These are phyloP conservation scores for Gossypium davidsonii DNA, from an alignment of 441 rosid genomes.

Conservation along the genomic window DNA sequence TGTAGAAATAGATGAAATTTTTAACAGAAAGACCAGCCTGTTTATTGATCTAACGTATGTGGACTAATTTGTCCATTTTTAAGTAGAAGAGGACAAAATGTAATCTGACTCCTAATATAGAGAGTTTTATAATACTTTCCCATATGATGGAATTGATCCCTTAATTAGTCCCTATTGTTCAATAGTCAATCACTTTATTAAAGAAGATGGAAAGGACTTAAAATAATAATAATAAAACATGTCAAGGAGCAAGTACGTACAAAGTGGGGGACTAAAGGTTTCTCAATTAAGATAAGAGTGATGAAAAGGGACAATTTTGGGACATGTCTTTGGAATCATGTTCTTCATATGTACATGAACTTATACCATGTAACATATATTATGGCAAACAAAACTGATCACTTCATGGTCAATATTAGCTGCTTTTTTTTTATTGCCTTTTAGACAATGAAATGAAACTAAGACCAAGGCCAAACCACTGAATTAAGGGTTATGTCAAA, in stretches of 20 bases:
- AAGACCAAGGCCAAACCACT: not conserved
- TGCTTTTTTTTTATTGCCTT: not conserved
- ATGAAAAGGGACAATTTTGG: not conserved
- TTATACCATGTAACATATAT: not conserved
- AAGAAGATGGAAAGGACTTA: conserved; percentile 10
- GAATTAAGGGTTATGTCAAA: not conserved
- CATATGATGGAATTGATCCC: conserved; percentile 4
- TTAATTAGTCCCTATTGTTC: not conserved
- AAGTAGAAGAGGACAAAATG: too few species aligned
- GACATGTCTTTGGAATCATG: not conserved
- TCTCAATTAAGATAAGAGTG: not conserved
- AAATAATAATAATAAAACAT: not conserved
- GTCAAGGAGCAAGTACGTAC: not conserved
- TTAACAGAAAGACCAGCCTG: too few species aligned
- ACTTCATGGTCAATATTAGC: not conserved
- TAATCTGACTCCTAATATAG: not conserved
- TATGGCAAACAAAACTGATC: not conserved
- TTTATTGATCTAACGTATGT: too few species aligned
- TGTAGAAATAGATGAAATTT: too few species aligned
- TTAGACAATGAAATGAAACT: not conserved
- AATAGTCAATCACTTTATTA: conserved; percentile 18
- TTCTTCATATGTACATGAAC: not conserved
- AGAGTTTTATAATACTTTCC: not conserved
- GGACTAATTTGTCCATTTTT: too few species aligned
- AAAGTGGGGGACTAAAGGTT: not conserved